A percentile compares a stretch with the other conserved stretches of the same genome.
These are phyloP conservation scores for Fusarium sp. DNA, from an alignment of 2,329 filamentous ascomycete species.

Conservation along the genomic window DNA sequence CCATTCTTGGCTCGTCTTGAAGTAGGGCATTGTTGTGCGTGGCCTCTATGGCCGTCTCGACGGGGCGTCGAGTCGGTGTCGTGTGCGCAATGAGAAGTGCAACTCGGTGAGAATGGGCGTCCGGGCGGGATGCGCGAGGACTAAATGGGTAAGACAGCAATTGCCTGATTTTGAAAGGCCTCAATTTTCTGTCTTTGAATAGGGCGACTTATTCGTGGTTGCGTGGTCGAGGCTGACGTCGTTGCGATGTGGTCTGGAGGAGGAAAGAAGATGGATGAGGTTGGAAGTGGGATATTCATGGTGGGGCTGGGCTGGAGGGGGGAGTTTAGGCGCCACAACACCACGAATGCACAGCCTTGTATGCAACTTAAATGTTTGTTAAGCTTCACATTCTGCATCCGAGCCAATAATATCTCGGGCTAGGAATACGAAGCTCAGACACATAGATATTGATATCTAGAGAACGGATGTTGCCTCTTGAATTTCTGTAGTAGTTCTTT, in stretches of 20 bases:
- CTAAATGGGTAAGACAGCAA: neutral
- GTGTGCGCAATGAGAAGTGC: conserved; percentile 8
- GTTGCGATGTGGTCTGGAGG: conserved; percentile 23
- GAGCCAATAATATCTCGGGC: neutral
- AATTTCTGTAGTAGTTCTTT: neutral
- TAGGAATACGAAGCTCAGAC: neutral
- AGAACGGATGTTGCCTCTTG: neutral
- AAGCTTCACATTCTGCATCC: neutral
- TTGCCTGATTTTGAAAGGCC: neutral
- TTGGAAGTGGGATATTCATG: conserved; percentile 38
- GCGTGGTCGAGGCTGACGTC: neutral
- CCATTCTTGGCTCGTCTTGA: conserved; percentile 89
- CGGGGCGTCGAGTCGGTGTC: conserved; percentile 1
- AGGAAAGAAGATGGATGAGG: conserved; percentile 28
- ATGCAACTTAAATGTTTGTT: neutral
- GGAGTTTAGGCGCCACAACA: conserved; percentile 30
- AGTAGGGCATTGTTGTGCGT: conserved; percentile 75
- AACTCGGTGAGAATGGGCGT: neutral
- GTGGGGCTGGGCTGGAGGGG: conserved; percentile 27
- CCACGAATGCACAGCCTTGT: neutral
- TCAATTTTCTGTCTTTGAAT: neutral
- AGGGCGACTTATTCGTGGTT: neutral
- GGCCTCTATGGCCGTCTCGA: neutral
- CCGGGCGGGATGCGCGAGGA: neutral
- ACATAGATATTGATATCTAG: neutral